Base-by-base conservation (phyloP, 768 basidiomycete genomes). In the Omphalotus guepiniiformis region DNA sequence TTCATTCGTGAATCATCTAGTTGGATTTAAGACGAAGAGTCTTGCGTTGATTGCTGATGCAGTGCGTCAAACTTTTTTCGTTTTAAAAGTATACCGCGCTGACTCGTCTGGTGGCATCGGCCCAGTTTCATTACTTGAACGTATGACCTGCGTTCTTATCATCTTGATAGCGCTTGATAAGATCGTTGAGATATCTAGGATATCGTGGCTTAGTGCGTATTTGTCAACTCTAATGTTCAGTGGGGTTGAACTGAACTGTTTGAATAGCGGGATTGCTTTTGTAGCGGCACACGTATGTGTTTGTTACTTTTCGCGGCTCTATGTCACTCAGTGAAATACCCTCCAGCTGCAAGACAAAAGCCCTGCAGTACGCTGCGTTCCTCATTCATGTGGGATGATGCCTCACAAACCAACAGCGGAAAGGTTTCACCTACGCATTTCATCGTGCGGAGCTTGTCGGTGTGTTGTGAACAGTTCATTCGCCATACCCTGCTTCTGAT, bases 41-140 rank as follows among this genome's bases (percentile, higher is more conserved):
- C 58, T 79, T 13, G 78, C 77, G 27, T 63, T 80, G 42, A 75
- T 79, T 59, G 78, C 76, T 49, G 77, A 80, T 60, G 77, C 77
- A 29, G 76, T 78, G 37, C 52, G 76, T 70, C 21, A 18, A 38
- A 43, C 36, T 34, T 32, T 18, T 44, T 22, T 51, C 35, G 34
- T 15, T 35, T 28, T 27, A 8, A 7, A 21, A 23, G 39, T 28
- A 47, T 32, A 47, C 44, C 41, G 25, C 32, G 43, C 42, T 44
- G 25, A 26, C 42, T 50, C 49, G 37, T 40, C 19, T 53, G 48
- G 44, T 48, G 34, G 39, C n/a, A n/a, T n/a, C n/a, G n/a, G n/a
- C n/a, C 19, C 49, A 78, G 76, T 79, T 79, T 55, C 78, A 79
- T 63, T 78, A 78, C 57, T 55, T 78, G 7, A 78, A 76, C 62